phyloP scores from a whole-genome alignment of 352 stramenopile genomes.

The Phytophthora kernoviae region DNA sequence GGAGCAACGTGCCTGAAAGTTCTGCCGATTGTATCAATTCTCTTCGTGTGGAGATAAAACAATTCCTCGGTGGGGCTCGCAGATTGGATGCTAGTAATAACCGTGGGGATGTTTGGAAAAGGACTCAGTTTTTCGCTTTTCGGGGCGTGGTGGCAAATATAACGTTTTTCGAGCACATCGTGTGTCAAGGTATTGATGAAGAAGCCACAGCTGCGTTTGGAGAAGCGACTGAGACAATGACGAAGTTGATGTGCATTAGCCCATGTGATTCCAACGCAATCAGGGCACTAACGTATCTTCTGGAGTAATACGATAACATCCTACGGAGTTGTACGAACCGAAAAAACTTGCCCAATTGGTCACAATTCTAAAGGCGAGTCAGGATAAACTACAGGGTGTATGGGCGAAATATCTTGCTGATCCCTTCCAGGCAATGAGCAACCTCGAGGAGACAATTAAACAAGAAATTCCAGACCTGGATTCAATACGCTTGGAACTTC shows the following conservation, averaged over 20 bases:
- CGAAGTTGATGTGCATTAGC: neutral
- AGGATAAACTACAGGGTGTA: neutral
- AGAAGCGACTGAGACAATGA: neutral
- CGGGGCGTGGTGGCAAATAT: neutral
- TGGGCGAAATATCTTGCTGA: neutral
- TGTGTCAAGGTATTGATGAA: neutral
- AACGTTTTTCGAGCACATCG: neutral
- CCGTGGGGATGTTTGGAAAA: too few relatives aligned
- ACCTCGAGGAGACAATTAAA: neutral
- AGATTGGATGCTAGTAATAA: too few relatives aligned
- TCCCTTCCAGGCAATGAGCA: neutral
- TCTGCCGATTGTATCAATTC: too few relatives aligned
- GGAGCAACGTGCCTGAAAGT: too few relatives aligned
- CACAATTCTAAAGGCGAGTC: neutral
- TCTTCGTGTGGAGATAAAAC: too few relatives aligned
- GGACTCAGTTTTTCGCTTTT: neutral
- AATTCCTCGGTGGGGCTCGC: too few relatives aligned
- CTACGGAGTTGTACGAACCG: neutral
- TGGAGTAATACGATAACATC: neutral
- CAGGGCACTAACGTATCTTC: neutral
- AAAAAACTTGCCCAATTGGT: neutral
- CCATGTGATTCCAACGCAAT: neutral
- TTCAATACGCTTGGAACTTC: neutral
- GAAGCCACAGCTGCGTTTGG: neutral
- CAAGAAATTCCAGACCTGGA: neutral